These are phyloP conservation scores for Ajuga reptans DNA, from an alignment of 305 asterid species.

Conservation along the genomic window DNA sequence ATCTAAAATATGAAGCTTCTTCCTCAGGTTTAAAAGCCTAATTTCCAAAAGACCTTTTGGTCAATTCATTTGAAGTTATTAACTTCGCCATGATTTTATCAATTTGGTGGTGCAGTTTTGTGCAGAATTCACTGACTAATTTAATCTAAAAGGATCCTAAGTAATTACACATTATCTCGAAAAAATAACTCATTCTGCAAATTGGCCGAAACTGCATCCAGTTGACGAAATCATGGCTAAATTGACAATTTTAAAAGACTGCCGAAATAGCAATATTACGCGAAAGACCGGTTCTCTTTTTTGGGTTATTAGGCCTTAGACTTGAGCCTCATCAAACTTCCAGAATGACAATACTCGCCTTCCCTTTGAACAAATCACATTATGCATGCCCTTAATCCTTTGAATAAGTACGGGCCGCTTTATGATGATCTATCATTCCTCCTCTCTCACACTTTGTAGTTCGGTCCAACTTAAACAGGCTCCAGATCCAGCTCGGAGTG, in stretches of 20 bases:
- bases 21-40: neutral
- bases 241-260: too few relatives aligned
- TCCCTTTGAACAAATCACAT: too few relatives aligned
- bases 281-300: neutral
- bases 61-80: too few relatives aligned
- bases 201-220: neutral
- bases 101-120: too few relatives aligned
- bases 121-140: too few relatives aligned
- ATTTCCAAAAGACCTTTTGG: too few relatives aligned
- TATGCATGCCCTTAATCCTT: neutral
- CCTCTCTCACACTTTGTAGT: neutral
- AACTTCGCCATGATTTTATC: too few relatives aligned
- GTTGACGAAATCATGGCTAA: neutral
- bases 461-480: conserved; percentile 36
- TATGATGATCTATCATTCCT: neutral
- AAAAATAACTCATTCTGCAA: neutral
- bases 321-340: neutral
- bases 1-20: neutral
- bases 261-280: neutral
- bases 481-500: conserved; percentile 94
- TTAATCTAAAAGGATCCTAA: too few relatives aligned
- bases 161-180: too few relatives aligned
- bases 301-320: neutral
- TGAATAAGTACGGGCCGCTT: neutral
- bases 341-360: neutral